Conservation (phyloP, 2,329 filamentous ascomycete genomes). For the Ustilaginoidea virens region DNA sequence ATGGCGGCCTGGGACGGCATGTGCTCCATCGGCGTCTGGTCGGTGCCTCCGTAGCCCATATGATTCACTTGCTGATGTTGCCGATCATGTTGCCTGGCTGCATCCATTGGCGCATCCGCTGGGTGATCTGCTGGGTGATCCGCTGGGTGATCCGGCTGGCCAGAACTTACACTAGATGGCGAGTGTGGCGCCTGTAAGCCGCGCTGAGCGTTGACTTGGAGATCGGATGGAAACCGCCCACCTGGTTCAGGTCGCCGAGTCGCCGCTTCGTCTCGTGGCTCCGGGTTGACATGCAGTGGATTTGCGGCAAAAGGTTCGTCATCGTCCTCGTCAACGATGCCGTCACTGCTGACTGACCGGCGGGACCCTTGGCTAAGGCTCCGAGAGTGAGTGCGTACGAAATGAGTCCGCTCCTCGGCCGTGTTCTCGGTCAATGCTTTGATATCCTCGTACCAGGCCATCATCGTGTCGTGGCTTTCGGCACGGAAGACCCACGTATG, state of each 20-base stretch:
- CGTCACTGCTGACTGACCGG: constrained; percentile 55
- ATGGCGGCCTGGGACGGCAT: constrained; percentile 34
- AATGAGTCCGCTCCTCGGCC: constrained; percentile 75
- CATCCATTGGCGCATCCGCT: constrained; percentile 11
- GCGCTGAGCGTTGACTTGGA: constrained; percentile 64
- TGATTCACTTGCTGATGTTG: constrained; percentile 6
- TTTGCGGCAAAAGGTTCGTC: constrained; percentile 44
- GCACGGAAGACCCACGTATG: constrained; percentile 60
- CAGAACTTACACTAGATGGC: constrained; percentile 69
- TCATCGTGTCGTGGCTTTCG: constrained; percentile 79
- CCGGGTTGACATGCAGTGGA: constrained; percentile 28
- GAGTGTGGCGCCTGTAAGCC: constrained; percentile 68
- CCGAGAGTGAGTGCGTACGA: constrained; percentile 67
- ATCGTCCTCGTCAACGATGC: constrained; percentile 60
- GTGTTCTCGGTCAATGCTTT: constrained; percentile 77
- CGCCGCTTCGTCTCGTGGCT: constrained; percentile 31
- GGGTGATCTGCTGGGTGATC: constrained; percentile 46
- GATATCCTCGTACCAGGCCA: constrained; percentile 92
- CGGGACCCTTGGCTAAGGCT: constrained; percentile 56
- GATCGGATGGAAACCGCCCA: constrained; percentile 91
- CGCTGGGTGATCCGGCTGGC: constrained; percentile 24
- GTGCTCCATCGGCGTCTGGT: constrained; percentile 29
- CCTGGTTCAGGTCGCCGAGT: constrained; percentile 70
- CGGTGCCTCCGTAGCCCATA: constrained; percentile 30
- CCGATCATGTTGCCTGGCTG: constrained; percentile 12